These are phyloP conservation scores for Sclerotinia minor DNA, from an alignment of 2,329 filamentous ascomycete genomes.

Conservation along the genomic window DNA sequence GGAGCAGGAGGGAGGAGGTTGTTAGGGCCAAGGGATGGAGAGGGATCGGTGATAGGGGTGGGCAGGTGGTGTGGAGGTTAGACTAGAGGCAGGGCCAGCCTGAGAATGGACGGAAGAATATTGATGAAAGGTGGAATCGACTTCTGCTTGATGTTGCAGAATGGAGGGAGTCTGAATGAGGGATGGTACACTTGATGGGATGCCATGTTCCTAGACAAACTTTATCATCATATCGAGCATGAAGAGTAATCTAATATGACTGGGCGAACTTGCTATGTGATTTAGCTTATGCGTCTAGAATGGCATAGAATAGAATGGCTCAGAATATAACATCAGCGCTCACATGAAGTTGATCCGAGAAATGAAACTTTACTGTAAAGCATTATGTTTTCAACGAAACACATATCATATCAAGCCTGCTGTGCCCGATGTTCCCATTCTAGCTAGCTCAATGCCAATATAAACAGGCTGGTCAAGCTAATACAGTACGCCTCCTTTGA, in stretches of 20 bases:
- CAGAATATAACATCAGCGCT: not conserved
- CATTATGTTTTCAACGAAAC: not conserved
- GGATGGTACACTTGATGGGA: not conserved
- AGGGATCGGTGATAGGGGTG: constrained; percentile 30
- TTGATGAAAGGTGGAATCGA: not conserved
- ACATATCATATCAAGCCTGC: not conserved
- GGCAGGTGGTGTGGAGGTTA: constrained; percentile 32
- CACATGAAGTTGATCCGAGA: not conserved
- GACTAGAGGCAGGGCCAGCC: not conserved
- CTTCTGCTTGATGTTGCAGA: not conserved
- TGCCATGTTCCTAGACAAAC: not conserved
- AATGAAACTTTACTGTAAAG: not conserved
- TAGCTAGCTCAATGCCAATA: not conserved
- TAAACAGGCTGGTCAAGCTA: not conserved
- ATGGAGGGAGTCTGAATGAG: not conserved
- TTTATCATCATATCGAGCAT: not conserved
- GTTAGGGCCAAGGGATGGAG: constrained; percentile 36
- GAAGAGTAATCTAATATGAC: not conserved
- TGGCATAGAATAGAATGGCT: not conserved
- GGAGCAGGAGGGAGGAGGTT: constrained; percentile 30
- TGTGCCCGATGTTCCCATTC: not conserved
- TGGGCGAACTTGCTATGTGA: not conserved
- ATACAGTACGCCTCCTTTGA: not conserved
- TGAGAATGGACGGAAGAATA: not conserved
- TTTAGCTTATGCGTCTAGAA: not conserved